Conservation (phyloP, 345 rosid species). For the Diplotaxis tenuifolia region DNA sequence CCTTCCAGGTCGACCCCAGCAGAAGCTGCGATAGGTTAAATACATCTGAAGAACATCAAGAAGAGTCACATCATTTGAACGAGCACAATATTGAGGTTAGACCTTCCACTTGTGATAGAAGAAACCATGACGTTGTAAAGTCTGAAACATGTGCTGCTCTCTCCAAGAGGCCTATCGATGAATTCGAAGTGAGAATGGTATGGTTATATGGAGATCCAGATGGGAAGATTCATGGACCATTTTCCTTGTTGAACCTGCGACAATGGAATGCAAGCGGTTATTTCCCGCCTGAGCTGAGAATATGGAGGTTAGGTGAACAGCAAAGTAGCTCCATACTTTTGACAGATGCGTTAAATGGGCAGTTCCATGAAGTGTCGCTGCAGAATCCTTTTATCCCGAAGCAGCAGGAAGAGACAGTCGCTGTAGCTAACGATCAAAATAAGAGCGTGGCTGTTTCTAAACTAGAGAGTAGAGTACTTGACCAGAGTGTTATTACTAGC, state of each 20-base stretch:
- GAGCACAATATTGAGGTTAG: constrained; percentile 11
- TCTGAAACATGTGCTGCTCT: not conserved
- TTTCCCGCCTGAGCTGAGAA: constrained; percentile 65
- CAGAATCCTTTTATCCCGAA: constrained; percentile 22
- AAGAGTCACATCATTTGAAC: constrained; percentile 5
- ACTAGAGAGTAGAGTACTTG: constrained; percentile 35
- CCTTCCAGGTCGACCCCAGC: constrained; percentile 24
- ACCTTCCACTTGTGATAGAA: constrained; percentile 23
- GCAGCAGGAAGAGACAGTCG: constrained; percentile 24
- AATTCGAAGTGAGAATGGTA: constrained; percentile 35
- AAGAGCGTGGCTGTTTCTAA: constrained; percentile 20
- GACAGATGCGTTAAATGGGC: constrained; percentile 65
- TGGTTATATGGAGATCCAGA: constrained; percentile 89
- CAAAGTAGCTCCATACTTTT: constrained; percentile 62
- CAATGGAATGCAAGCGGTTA: constrained; percentile 64
- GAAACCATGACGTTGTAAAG: constrained; percentile 1
- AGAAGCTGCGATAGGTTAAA: constrained; percentile 18
- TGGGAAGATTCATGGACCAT: constrained; percentile 85
- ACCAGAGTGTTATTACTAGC: constrained; percentile 37
- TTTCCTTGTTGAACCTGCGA: constrained; percentile 55
- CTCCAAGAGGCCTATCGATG: constrained; percentile 9
- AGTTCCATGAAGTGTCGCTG: constrained; percentile 23
- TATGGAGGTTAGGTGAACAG: constrained; percentile 67
- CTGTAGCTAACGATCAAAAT: constrained; percentile 11
- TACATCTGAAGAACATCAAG: constrained; percentile 9